Evolutionary conservation across 768 basidiomycete species (phyloP), one percentile per base, ranked within the genome.

Genomic region (Tulasnella sp.): DNA sequence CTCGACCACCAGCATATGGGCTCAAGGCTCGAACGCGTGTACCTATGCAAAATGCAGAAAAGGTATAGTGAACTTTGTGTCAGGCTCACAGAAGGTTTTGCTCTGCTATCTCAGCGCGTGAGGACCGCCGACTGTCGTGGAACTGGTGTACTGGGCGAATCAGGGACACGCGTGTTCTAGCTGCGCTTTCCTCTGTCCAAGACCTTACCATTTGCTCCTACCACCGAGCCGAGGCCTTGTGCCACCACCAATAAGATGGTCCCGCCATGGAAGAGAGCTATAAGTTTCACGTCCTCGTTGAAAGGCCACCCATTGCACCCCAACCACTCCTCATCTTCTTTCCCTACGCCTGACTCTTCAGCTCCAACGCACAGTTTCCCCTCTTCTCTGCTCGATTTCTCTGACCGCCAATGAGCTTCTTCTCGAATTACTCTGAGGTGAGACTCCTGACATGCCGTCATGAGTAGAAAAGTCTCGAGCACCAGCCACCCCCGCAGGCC

Each of bases 151-250:
- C 46, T 20, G 44, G 44, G 44, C 44, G 44, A 44, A 44, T 9
- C 44, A 44, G 44, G 11, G 37, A 12, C 31, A 37, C 64, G 64
- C 24, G 54, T 54, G 4, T 18, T 69, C 28, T 37, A 37, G 28
- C 64, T 37, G 64, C 31, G 64, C 64, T 31, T 69, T 69, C 31
- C 64, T 37, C 37, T 37, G 37, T 20, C 31, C 64, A 37, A 69
- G 64, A 28, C 34, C 64, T 69, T 24, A 28, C 64, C 64, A 69
- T 69, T 60, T 69, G 64, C 64, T 69, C 31, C 64, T 37, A 28
- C 4, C 2, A 1, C 28, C 16, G 64, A 69, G 64, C 16, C 64
- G 20, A 34, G 64, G 16, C 28, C 34, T 34, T 8, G 4, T n/a
- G 5, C 64, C 16, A 37, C 54, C 1, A 7, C n/a, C 5, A 24